These are phyloP conservation scores for Kitagawia praeruptora DNA, from an alignment of 129 eudicot genomes.

Conservation along the genomic window DNA sequence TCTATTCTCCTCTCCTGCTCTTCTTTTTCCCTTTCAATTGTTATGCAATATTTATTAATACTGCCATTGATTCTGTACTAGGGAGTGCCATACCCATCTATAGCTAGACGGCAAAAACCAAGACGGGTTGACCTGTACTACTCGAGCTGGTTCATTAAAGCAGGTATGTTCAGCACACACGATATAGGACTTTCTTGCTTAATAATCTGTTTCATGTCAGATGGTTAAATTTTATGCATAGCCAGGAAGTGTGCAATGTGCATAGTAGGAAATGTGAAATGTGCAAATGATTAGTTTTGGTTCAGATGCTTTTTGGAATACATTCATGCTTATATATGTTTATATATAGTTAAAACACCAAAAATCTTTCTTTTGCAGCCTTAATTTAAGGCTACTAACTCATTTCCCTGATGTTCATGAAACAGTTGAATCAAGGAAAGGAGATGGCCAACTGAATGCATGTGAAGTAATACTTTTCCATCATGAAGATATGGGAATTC, in stretches of 20 bases:
- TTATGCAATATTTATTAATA: background rate
- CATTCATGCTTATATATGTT: background rate
- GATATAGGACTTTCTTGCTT: background rate
- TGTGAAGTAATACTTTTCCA: constrained; percentile 13
- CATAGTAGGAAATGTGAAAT: background rate
- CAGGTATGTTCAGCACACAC: constrained; percentile 39
- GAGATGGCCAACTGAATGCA: constrained; percentile 9
- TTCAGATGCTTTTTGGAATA: background rate
- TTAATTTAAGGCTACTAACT: constrained; percentile 52
- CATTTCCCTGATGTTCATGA: constrained; percentile 8
- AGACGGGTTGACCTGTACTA: constrained; percentile 79
- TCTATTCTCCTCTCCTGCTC: background rate
- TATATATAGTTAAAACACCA: background rate
- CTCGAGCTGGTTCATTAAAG: constrained; percentile 85
- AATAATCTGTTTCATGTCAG: background rate
- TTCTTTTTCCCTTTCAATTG: background rate
- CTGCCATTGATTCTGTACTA: constrained; percentile 18
- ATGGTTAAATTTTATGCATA: background rate
- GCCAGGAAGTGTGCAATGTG: background rate
- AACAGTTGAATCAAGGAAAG: constrained; percentile 13
- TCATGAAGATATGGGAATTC: constrained; percentile 13
- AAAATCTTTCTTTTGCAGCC: background rate
- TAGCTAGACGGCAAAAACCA: constrained; percentile 71
- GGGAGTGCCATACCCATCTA: constrained; percentile 58
- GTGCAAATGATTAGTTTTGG: background rate